Percentiles rank a stretch among this genome's conserved stretches.
These are phyloP conservation scores for Euphorbia corollata DNA, from an alignment of 441 rosid genomes.

Conservation along the genomic window DNA sequence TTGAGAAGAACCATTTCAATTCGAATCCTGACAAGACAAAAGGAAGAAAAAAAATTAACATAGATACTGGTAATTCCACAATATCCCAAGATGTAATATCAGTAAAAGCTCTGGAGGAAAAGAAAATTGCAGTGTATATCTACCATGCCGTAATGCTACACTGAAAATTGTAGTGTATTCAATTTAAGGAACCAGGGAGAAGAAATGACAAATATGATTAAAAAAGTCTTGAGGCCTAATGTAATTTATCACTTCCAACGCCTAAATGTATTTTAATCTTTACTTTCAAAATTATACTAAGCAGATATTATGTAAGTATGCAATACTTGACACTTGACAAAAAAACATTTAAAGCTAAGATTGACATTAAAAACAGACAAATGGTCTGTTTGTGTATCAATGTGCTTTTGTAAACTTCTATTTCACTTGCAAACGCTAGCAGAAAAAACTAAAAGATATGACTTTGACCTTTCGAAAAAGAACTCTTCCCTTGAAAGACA, in stretches of 20 bases:
- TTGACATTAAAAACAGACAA: not conserved
- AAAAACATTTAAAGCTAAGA: not conserved
- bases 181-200: no score
- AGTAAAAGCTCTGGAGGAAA: not conserved
- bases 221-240: no score
- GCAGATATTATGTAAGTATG: not conserved
- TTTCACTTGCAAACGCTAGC: not conserved
- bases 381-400: not conserved
- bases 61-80: not conserved
- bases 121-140: not conserved
- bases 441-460: not conserved
- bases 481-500: not conserved
- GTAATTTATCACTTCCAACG: no score
- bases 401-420: not conserved
- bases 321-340: not conserved
- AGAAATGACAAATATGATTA: no score
- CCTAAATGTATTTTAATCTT: not conserved
- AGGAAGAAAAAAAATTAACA: conserved; percentile 3
- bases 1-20: conserved; percentile 71
- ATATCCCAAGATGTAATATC: not conserved
- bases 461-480: not conserved
- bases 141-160: not conserved
- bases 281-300: not conserved
- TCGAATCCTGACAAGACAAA: conserved; percentile 42
- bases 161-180: not conserved